Evolutionary conservation across 768 basidiomycete genomes (phyloP), one percentile per base, ranked within the genome.

Genomic region (Lyophyllum shimeji): DNA sequence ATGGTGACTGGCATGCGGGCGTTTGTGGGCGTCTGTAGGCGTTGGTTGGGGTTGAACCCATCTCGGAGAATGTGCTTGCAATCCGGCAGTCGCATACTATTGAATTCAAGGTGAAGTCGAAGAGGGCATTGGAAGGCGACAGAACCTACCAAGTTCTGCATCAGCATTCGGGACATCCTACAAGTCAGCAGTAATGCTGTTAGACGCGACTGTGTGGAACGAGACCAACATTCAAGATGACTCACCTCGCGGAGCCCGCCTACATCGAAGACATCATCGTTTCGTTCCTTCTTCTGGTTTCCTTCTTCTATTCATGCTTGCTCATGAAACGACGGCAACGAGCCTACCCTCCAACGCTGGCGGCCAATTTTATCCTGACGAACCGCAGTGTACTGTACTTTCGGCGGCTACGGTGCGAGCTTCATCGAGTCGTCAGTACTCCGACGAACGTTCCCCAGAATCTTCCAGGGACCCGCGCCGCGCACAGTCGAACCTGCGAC

Each of bases 361-460:
- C 6, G 80, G 81, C 12, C 80, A 82, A 60, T 74, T 80, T 53
- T 82, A 74, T 60, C 81, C 79, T 1, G 74, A 82, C 48, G 80
- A 79, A n/a, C 81, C 81, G 21, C 76, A 79, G 47, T 82, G 81
- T 65, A 71, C 72, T 2, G n/a, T n/a, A n/a, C n/a, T n/a, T 82
- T 76, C 55, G 80, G 81, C 42, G 80, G 80, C 4, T 76, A 73
- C 43, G 78, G 74, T 5, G 77, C 79, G 37, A 82, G 80, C 53
- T 82, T 82, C 56, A 80, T 82, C 39, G 71, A 81, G 62, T 70
- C 72, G 81, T 81, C 48, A 53, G 56, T 57, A 23, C 18, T 39
- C 18, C 31, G 18, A 18, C 12, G 8, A 11, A 31, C 29, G 42
- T 9, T 15, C 40, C 40, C 7, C 18, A 33, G 25, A 29, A 45